phyloP scores from a whole-genome alignment of 495 filamentous ascomycete genomes.

The Talaromyces nanjingensis region DNA sequence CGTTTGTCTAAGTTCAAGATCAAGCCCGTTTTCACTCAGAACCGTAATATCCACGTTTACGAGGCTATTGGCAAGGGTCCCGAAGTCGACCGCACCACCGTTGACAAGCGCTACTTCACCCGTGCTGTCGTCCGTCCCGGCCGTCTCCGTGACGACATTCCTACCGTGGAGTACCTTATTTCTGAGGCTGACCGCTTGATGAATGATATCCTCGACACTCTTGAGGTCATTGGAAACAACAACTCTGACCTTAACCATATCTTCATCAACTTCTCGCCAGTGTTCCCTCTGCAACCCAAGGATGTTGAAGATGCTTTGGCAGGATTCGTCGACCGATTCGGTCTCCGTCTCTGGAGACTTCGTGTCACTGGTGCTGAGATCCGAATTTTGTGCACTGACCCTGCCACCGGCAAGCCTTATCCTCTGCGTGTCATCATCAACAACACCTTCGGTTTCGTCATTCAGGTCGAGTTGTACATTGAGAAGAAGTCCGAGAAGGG shows the following conservation, averaged over 20 bases:
- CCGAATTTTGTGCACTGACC: constrained; percentile 94
- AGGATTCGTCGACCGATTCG: constrained; percentile 94
- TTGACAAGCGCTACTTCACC: constrained; percentile 89
- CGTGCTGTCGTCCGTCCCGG: constrained; percentile 89
- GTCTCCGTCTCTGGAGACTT: constrained; percentile 89
- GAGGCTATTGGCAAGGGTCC: constrained; percentile 90
- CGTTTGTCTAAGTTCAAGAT: constrained; percentile 95
- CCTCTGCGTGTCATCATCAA: constrained; percentile 94
- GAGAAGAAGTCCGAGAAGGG: constrained; percentile 96
- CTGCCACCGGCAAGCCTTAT: constrained; percentile 74
- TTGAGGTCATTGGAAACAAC: constrained; percentile 98
- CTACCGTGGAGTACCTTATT: constrained; percentile 94
- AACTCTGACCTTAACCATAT: constrained; percentile 99
- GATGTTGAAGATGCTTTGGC: constrained; percentile 93
- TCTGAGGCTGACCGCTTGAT: constrained; percentile 94
- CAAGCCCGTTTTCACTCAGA: constrained; percentile 97
- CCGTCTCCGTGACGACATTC: constrained; percentile 91
- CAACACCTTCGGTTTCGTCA: constrained; percentile 98
- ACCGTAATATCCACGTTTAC: constrained; percentile 98
- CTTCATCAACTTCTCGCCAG: constrained; percentile 97
- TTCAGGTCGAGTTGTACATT: constrained; percentile 94
- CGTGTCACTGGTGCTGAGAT: constrained; percentile 97
- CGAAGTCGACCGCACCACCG: constrained; percentile 63
- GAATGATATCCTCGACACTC: constrained; percentile 94
- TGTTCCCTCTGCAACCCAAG: constrained; percentile 83